Conservation (phyloP, 441 rosid genomes). For the Adansonia grandidieri region DNA sequence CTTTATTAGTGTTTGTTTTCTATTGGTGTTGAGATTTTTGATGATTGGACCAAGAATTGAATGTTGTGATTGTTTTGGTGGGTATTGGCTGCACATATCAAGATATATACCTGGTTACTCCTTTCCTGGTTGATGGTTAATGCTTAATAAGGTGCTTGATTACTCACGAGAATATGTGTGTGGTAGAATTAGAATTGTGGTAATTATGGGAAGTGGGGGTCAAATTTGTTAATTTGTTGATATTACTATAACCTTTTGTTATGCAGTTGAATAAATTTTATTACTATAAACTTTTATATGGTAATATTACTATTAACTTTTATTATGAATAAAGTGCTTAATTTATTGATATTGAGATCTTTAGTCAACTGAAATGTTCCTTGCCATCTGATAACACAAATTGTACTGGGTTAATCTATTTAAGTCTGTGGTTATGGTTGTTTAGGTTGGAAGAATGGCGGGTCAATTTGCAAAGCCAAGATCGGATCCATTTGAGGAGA, state of each 20-base stretch:
- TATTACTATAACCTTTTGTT: background rate
- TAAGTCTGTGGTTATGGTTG: background rate
- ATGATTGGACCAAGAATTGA: background rate
- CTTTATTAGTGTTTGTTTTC: background rate
- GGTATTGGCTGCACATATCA: background rate
- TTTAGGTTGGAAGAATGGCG: conserved; percentile 59
- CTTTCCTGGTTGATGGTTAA: background rate
- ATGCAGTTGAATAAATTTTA: background rate
- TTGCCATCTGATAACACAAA: background rate
- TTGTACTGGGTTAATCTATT: background rate
- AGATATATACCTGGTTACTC: background rate
- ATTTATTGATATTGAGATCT: background rate
- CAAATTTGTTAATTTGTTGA: background rate
- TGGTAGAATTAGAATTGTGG: background rate
- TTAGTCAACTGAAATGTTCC: background rate
- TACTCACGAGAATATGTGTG: background rate
- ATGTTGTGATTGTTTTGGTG: background rate
- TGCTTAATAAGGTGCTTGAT: background rate
- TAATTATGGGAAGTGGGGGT: background rate
- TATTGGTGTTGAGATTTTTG: background rate
- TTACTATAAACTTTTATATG: background rate
- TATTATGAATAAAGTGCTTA: background rate
- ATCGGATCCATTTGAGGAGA: conserved; percentile 58
- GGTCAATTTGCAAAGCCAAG: conserved; percentile 58
- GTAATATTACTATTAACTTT: background rate